Conservation (phyloP, 2,329 filamentous ascomycete genomes). For the Lachnellula subtilissima region DNA sequence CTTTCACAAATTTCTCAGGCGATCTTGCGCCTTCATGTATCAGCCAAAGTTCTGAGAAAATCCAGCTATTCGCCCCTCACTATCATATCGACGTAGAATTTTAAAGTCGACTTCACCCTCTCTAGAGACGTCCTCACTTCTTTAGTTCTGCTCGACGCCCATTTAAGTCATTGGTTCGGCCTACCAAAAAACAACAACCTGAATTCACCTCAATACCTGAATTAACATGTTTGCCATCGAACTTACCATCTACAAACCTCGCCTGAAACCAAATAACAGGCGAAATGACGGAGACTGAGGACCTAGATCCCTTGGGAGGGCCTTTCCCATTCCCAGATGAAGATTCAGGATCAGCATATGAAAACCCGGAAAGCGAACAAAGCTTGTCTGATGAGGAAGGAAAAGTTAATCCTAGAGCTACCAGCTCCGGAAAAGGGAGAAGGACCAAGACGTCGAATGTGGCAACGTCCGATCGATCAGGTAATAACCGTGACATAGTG, state of each 20-base stretch:
- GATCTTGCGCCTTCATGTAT: no score
- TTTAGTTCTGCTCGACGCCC: no score
- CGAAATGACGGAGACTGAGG: slow-evolving; percentile 17
- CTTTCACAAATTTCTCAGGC: no score
- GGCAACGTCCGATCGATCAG: not conserved
- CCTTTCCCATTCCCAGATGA: slow-evolving; percentile 10
- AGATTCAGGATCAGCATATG: slow-evolving; percentile 28
- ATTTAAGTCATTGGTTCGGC: no score
- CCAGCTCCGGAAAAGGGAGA: not conserved
- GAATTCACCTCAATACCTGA: not conserved
- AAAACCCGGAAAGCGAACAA: slow-evolving; percentile 18
- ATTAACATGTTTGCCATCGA: slow-evolving; percentile 15
- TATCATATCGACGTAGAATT: no score
- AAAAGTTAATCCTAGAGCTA: not conserved
- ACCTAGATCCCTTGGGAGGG: slow-evolving; percentile 6
- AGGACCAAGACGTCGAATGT: not conserved
- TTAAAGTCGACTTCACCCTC: no score
- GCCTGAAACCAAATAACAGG: slow-evolving; percentile 12
- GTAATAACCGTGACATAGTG: not conserved
- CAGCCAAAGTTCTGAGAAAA: no score
- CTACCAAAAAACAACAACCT: not conserved
- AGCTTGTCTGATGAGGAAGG: slow-evolving; percentile 10
- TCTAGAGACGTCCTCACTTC: no score
- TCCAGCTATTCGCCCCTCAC: no score
- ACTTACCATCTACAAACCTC: slow-evolving; percentile 7